Conservation (phyloP, 371 early-diverging fungal species). For the Haplosporangium sp. region DNA sequence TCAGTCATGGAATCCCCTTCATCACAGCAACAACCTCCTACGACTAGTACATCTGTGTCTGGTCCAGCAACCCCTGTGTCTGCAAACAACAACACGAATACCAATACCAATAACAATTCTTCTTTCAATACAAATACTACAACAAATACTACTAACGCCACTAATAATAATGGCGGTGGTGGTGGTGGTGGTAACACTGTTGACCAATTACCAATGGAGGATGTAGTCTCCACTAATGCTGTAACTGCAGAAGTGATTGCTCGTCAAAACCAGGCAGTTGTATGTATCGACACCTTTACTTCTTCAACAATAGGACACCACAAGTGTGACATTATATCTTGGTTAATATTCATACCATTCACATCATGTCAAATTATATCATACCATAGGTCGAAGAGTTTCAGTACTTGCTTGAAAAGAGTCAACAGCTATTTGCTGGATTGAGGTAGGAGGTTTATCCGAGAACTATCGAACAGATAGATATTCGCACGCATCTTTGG, state of each 20-base stretch:
- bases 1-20: slow-evolving; percentile 19
- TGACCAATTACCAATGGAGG: slow-evolving; percentile 42
- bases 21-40: slow-evolving; percentile 5
- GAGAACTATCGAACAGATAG: not conserved
- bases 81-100: not conserved
- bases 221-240: slow-evolving; percentile 51
- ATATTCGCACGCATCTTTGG: not conserved
- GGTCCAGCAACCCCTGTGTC: not conserved
- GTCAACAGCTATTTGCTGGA: slow-evolving; percentile 96
- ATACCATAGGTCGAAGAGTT: slow-evolving; percentile 81
- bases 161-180: no score
- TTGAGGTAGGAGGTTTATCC: slow-evolving; percentile 69
- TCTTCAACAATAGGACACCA: not conserved
- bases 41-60: not conserved
- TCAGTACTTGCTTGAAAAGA: slow-evolving; percentile 94
- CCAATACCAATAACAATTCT: not conserved
- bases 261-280: slow-evolving; percentile 51
- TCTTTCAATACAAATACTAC: no score
- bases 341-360: no score
- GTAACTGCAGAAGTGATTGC: slow-evolving; percentile 51
- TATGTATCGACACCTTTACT: slow-evolving; percentile 8
- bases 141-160: no score
- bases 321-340: no score
- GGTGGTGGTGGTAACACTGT: not conserved
- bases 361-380: not conserved